Evolutionary conservation across 2,329 filamentous ascomycete species (phyloP), one percentile per base, ranked within the genome.

Genomic region (Penicillium sp.): DNA sequence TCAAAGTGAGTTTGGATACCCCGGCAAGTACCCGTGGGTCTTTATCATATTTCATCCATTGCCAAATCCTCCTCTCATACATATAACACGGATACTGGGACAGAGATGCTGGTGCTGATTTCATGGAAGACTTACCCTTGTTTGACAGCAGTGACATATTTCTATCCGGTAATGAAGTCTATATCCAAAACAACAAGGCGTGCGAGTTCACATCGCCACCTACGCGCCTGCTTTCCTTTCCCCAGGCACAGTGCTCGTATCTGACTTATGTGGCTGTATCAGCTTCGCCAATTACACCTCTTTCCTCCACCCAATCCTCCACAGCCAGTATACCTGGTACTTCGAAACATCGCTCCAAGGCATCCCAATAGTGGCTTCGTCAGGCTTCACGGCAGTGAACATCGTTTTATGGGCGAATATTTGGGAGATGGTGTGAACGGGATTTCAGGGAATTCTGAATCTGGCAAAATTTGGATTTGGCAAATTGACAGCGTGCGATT

Each of bases 101-200:
- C 66, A 82, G 79, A 78, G 64, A 70, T 4, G 69, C 73, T 23
- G 77, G 73, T 46, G 72, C 74, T 31, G 57, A 61, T 10, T 66
- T 69, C n/a, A 67, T 77, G 46, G 62, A 44, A 75, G 67, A 31
- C 60, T 81, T 79, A 1, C 71, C 79, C 11, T 68, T 83, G 53
- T 82, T 82, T 58, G 79, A 83, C 59, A 81, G 82, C n/a, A 79
- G 74, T 53, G 76, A 73, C 1, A 72, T 70, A 8, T 79, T 76
- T 19, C 72, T 83, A 62, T 74, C 73, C 4, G 79, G 80, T 11
- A 78, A 82, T 62, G 80, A 80, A 3, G 75, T 14, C 8, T 69
- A 69, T 50, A 64, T 76, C 43, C 63, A 8, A 55, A 67, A 42
- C 64, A 67, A 49, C 19, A 66, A 25, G 62, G 69, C 27, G 65